Conservation (phyloP, 2,329 filamentous ascomycete genomes). For the Ophiostoma populinum region DNA sequence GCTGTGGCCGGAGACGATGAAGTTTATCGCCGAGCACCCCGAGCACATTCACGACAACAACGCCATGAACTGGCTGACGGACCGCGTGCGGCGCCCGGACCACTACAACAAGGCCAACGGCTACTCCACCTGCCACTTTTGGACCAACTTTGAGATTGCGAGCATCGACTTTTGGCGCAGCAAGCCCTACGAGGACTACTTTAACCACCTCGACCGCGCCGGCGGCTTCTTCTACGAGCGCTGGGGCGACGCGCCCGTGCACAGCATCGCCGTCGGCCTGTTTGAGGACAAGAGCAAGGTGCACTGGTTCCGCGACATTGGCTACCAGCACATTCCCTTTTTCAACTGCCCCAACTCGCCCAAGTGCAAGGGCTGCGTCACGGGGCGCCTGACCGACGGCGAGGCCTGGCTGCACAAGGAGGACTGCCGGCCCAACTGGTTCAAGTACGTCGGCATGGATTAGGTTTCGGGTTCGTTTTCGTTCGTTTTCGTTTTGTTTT, state of each 20-base stretch:
- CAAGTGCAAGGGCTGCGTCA: slow-evolving; percentile 62
- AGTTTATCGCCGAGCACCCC: slow-evolving; percentile 74
- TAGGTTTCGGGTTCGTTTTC: slow-evolving; percentile 19
- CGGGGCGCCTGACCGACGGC: slow-evolving; percentile 77
- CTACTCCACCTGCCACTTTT: slow-evolving; percentile 97
- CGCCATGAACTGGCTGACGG: slow-evolving; percentile 74
- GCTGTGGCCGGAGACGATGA: slow-evolving; percentile 88
- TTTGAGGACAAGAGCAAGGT: slow-evolving; percentile 85
- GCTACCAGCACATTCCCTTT: slow-evolving; percentile 95
- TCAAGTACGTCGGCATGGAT: slow-evolving; percentile 79
- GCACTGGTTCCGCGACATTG: slow-evolving; percentile 98
- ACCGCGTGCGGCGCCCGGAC: slow-evolving; percentile 57
- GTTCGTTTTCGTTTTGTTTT: neutral
- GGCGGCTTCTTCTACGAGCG: slow-evolving; percentile 51
- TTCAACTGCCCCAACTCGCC: slow-evolving; percentile 97
- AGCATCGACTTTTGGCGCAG: slow-evolving; percentile 88
- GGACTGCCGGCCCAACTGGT: slow-evolving; percentile 92
- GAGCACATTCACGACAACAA: slow-evolving; percentile 70
- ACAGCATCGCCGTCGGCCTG: slow-evolving; percentile 79
- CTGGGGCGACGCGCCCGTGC: slow-evolving; percentile 77
- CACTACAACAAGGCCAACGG: slow-evolving; percentile 72
- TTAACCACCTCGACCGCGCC: slow-evolving; percentile 81
- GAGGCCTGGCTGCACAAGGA: slow-evolving; percentile 73
- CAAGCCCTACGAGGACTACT: slow-evolving; percentile 84
- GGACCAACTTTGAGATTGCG: slow-evolving; percentile 96